phyloP scores from a whole-genome alignment of 495 filamentous ascomycete species.

The Pseudevernia furfuracea region DNA sequence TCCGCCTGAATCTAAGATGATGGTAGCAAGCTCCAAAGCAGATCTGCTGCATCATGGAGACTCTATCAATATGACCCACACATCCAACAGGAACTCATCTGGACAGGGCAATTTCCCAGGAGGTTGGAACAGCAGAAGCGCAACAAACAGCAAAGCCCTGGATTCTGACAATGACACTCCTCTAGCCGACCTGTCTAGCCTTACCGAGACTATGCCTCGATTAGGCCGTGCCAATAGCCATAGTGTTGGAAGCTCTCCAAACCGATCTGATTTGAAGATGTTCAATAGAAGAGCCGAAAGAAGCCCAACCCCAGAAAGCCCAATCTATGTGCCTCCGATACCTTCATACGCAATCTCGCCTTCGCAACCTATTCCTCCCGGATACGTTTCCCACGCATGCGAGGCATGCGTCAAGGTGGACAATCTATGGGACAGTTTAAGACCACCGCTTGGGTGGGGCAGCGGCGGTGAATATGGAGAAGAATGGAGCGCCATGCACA shows the following conservation, averaged over 20 bases:
- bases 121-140: constrained; percentile 47
- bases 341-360: constrained; percentile 77
- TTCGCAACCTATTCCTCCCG: constrained; percentile 71
- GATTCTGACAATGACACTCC: constrained; percentile 27
- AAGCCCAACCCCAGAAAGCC: constrained; percentile 8
- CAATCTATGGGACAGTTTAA: constrained; percentile 91
- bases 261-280: neutral
- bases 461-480: constrained; percentile 82
- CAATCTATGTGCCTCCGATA: constrained; percentile 61
- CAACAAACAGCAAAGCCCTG: constrained; percentile 26
- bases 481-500: constrained; percentile 94
- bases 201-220: constrained; percentile 31
- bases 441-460: constrained; percentile 67
- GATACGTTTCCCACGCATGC: constrained; percentile 87
- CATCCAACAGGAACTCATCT: constrained; percentile 26
- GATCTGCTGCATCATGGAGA: constrained; percentile 69
- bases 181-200: constrained; percentile 22
- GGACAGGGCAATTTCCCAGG: constrained; percentile 50
- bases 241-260: constrained; percentile 22
- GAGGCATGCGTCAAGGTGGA: constrained; percentile 81
- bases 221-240: constrained; percentile 40
- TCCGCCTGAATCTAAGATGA: constrained; percentile 74
- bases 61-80: constrained; percentile 28
- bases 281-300: constrained; percentile 14
- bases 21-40: constrained; percentile 80